phyloP scores from a whole-genome alignment of 371 early-diverging fungal genomes.

The Umbelopsis sp. region DNA sequence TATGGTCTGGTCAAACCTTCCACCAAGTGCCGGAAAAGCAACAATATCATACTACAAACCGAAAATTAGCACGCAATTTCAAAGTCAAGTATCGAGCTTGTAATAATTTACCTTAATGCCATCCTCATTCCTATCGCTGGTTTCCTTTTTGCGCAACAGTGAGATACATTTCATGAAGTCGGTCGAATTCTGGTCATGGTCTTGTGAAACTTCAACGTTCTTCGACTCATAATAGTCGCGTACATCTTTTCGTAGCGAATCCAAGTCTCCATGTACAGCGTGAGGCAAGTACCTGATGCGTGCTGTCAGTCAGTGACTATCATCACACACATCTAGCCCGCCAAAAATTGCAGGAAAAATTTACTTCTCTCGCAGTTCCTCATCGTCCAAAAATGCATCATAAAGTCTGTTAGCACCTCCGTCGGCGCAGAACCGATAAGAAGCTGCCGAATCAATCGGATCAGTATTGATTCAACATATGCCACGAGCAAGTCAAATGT shows the following conservation, averaged over 20 bases:
- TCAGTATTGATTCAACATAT: not conserved
- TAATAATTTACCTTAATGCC: not conserved
- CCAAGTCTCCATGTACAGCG: conserved; percentile 85
- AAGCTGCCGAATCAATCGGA: conserved; percentile 43
- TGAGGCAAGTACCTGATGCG: conserved; percentile 74
- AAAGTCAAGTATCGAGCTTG: not conserved
- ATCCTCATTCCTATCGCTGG: conserved; percentile 4
- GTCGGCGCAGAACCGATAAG: conserved; percentile 79
- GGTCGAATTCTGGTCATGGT: conserved; percentile 72
- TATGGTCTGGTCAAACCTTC: conserved; percentile 91
- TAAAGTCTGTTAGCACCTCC: conserved; percentile 91
- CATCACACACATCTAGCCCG: not conserved
- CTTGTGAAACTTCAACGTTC: conserved; percentile 32
- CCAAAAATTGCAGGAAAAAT: not conserved
- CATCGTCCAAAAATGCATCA: conserved; percentile 59
- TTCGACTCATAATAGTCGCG: conserved; percentile 63
- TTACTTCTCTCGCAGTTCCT: conserved; percentile 47
- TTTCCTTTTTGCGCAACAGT: conserved; percentile 28
- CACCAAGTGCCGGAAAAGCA: conserved; percentile 83
- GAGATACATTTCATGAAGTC: conserved; percentile 88
- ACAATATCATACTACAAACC: conserved; percentile 60
- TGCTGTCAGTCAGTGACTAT: not conserved
- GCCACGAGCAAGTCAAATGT: not conserved
- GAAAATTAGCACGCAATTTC: not conserved
- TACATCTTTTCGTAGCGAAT: conserved; percentile 76